phyloP scores from a whole-genome alignment of 805 yeast genomes.

The Clavispora carvajalis region DNA sequence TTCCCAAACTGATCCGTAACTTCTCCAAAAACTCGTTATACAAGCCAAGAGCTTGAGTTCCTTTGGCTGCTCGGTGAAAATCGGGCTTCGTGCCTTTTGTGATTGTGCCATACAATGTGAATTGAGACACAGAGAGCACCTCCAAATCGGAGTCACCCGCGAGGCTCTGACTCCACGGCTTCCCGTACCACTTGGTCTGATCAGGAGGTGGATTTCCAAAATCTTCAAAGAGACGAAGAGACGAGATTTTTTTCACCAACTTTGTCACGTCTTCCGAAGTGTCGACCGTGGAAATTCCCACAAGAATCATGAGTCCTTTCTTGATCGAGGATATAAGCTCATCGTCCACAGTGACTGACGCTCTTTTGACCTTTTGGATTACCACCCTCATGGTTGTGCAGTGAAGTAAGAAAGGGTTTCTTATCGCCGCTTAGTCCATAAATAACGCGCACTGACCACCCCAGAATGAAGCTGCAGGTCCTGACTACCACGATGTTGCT shows the following conservation, averaged over 20 bases:
- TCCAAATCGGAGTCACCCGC: constrained; percentile 64
- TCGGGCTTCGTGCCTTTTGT: constrained; percentile 94
- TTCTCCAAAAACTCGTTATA: constrained; percentile 50
- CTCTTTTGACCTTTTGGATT: constrained; percentile 81
- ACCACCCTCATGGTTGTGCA: constrained; percentile 68
- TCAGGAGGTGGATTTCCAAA: constrained; percentile 38
- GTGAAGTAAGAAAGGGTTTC: neutral
- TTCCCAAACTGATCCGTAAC: constrained; percentile 50
- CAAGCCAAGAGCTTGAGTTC: constrained; percentile 46
- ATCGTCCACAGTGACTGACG: constrained; percentile 81
- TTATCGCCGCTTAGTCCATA: neutral
- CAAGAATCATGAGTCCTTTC: constrained; percentile 72
- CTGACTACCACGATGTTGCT: too few relatives aligned
- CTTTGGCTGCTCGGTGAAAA: constrained; percentile 87
- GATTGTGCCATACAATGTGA: constrained; percentile 80
- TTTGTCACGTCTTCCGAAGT: constrained; percentile 67
- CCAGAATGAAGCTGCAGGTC: too few relatives aligned
- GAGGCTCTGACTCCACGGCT: constrained; percentile 68
- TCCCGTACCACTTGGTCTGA: constrained; percentile 41
- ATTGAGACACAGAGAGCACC: constrained; percentile 85
- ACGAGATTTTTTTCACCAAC: constrained; percentile 60
- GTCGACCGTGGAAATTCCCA: constrained; percentile 80
- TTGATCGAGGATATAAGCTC: constrained; percentile 67
- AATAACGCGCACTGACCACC: too few relatives aligned
- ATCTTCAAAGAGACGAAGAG: constrained; percentile 71